These are phyloP conservation scores for Bidens hawaiensis DNA, from an alignment of 140 eudicot genomes.

Conservation along the genomic window DNA sequence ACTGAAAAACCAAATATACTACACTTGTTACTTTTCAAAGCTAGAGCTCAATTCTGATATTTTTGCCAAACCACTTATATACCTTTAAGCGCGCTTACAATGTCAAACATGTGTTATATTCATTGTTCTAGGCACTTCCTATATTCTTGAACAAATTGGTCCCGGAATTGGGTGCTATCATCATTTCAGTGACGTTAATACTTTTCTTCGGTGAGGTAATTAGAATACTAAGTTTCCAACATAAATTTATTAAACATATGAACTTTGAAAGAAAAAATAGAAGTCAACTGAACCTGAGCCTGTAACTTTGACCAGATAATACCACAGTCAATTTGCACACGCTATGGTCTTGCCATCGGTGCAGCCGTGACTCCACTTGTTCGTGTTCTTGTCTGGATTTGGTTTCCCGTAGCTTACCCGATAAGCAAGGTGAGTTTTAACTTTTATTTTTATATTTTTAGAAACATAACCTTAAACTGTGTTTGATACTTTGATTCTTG, in stretches of 20 bases:
- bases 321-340: slow-evolving; percentile 74
- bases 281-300: neutral
- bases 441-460: neutral
- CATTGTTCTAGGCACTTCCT: slow-evolving; percentile 72
- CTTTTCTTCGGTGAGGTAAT: slow-evolving; percentile 98
- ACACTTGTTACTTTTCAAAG: too few species aligned
- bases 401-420: slow-evolving; percentile 90
- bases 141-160: slow-evolving; percentile 69
- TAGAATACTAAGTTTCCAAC: slow-evolving; percentile 1
- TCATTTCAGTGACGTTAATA: slow-evolving; percentile 82
- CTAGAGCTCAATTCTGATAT: too few species aligned
- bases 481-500: slow-evolving; percentile 1
- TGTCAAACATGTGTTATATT: neutral
- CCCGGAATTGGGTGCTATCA: slow-evolving; percentile 62
- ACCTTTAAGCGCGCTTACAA: neutral
- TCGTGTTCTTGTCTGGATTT: slow-evolving; percentile 73
- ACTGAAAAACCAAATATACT: too few species aligned
- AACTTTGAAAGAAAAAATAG: neutral
- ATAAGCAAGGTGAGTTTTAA: slow-evolving; percentile 72
- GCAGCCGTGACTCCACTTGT: slow-evolving; percentile 79
- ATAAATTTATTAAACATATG: neutral
- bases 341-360: slow-evolving; percentile 78
- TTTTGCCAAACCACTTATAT: too few species aligned
- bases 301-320: slow-evolving; percentile 49
- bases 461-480: neutral